Base-by-base conservation (phyloP, 345 rosid species). In the Chamaenerion angustifolium region DNA sequence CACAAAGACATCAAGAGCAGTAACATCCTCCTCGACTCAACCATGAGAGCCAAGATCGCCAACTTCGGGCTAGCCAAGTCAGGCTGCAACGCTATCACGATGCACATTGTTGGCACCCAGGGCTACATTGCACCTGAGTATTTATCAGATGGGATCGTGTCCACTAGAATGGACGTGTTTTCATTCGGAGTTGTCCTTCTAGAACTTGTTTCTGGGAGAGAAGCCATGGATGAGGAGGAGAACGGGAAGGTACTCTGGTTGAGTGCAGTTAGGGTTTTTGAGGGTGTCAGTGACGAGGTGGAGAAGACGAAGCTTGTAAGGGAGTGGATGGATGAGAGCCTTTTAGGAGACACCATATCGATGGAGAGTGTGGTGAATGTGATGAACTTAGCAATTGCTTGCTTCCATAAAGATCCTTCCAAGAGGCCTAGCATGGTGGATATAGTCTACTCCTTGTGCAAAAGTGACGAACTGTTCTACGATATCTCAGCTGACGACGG, bases 121-220 rank as follows among this genome's bases (percentile, higher is more conserved):
- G 86, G 92, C 8, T 79, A 82, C 64, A 79, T 82, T 18, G 83
- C 92, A 3, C 92, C 86, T 0, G 86, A 82, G 51, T 79, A 79
- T 51, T 54, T 77, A 17, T 43, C 76, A 0, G 86, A 79, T 12
- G 92, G 92, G 47, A 67, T 73, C 18, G 83, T 79, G 12, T 79
- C 86, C 0, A 75, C 86, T 1, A 82, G 62, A 49, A 77, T 74
- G 80, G 92, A 82, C 50, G 78, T 82, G 49, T 79, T 82, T 73
- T 73, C 92, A 0, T 79, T 79, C 8, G 83, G 80, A 45, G 92
- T 82, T 18, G 83, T 82, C 40, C 27, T 79, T 65, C 92, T 82
- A 13, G 86, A 79, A 75, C 82, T 82, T 4, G 41, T 82, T 31
- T 69, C 82, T 0, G 80, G 86, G 42, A 64, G 46, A 51, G 78